Base-by-base conservation (phyloP, 352 stramenopile species). In the Thraustotheca clavata region DNA sequence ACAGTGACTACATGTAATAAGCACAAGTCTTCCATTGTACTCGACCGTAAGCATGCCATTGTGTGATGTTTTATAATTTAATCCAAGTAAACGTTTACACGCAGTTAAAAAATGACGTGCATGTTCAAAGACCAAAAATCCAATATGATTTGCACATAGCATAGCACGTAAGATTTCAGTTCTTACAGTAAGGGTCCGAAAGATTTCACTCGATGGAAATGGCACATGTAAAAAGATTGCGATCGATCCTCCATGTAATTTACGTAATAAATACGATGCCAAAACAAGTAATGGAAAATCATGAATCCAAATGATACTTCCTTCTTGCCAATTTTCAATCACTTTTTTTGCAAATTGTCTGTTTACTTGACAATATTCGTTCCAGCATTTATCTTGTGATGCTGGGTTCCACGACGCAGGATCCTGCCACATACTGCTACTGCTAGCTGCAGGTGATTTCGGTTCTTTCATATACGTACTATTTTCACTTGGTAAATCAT, bases 201-300 rank as follows among this genome's bases (percentile, higher is more conserved):
- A 99, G 49, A 99, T 98, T 72, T 99, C 97, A 14, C 90, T 98
- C 24, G 89, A 98, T 18, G 97, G 96, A 65, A 99, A 99, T 49
- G 97, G 97, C 7, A 97, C 97, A 69, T 99, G 96, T 20, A 99
- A 72, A 74, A 99, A 99, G 43, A 98, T 86, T 5, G 95, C 96
- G 69, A 99, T 90, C 63, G 97, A 89, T 20, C 95, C 94, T 26
- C 86, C 94, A 0, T 76, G 72, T 34, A 98, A 79, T 18, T 90
- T 83, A 27, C 96, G 80, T 24, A 95, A 87, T 38, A 99, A 73
- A 60, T 98, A 99, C 5, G 88, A 98, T 11, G 97, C 96, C 35
- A 99, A 76, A 69, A 99, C 95, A 61, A 99, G 80, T 35, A 99
- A 86, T 74, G 99, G 95, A 68, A 98, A 99, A 52, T 97, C 97